Percentiles rank a stretch among this genome's conserved stretches.
Conservation (phyloP, 129 eudicot genomes). For the Flaveria robusta region DNA sequence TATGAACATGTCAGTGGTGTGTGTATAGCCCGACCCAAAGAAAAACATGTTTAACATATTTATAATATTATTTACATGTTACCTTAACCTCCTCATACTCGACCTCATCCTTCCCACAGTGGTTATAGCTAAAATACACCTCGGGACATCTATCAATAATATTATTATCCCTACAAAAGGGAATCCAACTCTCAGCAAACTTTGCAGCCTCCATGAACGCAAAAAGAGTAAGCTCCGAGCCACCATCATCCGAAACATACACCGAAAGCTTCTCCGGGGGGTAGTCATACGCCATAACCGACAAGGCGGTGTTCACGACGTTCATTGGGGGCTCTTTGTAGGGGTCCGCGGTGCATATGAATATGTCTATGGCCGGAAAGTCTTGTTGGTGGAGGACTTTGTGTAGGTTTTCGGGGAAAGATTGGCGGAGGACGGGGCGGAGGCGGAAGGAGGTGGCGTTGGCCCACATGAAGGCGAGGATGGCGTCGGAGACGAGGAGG, state of each 20-base stretch:
- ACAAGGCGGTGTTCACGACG: slow-evolving; percentile 61
- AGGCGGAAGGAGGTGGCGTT: slow-evolving; percentile 50
- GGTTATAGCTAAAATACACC: slow-evolving; percentile 45
- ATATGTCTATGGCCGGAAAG: slow-evolving; percentile 57
- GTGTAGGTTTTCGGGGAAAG: slow-evolving; percentile 47
- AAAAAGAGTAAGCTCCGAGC: slow-evolving; percentile 64
- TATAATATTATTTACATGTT: not conserved
- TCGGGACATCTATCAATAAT: slow-evolving; percentile 61
- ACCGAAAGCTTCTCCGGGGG: slow-evolving; percentile 66
- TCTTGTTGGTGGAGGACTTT: slow-evolving; percentile 30
- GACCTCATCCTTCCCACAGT: not conserved
- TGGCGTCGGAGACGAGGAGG: slow-evolving; percentile 47
- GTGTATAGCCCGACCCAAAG: too few species aligned
- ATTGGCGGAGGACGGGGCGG: slow-evolving; percentile 43
- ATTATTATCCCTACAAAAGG: slow-evolving; percentile 59
- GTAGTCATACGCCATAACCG: slow-evolving; percentile 75
- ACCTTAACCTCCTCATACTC: slow-evolving; percentile 57
- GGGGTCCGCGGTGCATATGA: slow-evolving; percentile 79
- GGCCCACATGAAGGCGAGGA: slow-evolving; percentile 54
- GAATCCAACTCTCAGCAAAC: slow-evolving; percentile 70
- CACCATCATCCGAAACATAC: slow-evolving; percentile 85
- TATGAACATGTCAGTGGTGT: too few species aligned
- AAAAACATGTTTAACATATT: too few species aligned
- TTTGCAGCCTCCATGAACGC: slow-evolving; percentile 77
- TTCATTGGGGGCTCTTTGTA: slow-evolving; percentile 64